A percentile compares a stretch with the other conserved stretches of the same genome.
phyloP scores from a whole-genome alignment of 495 filamentous ascomycete genomes.

The Aspergillus bridgeri region DNA sequence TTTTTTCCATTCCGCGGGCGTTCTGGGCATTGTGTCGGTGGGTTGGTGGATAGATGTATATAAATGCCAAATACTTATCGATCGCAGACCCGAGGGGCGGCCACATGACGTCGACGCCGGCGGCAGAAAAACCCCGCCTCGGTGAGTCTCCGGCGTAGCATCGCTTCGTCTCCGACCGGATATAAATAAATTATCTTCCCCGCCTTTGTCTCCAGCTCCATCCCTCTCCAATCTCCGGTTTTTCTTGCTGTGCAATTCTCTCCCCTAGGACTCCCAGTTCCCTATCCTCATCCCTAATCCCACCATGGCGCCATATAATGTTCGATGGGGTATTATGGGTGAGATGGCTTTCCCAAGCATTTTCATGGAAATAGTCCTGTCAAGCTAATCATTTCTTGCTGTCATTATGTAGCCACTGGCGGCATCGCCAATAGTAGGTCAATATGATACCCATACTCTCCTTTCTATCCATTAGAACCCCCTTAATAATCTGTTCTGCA shows the following conservation, averaged over 20 bases:
- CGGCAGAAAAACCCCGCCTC: background rate
- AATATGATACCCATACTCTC: background rate
- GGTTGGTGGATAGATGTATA: background rate
- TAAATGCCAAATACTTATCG: too few species aligned
- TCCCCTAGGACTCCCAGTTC: background rate
- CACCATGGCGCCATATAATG: constrained; percentile 52
- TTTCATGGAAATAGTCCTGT: background rate
- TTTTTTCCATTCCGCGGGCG: background rate
- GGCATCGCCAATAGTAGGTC: constrained; percentile 69
- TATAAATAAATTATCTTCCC: background rate
- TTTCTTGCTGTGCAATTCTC: constrained; percentile 3
- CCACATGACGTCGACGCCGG: background rate
- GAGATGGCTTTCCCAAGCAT: constrained; percentile 11
- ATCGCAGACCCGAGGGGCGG: background rate
- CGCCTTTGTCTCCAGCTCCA: background rate
- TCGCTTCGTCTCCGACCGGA: background rate
- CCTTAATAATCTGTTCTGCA: background rate
- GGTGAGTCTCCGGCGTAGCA: background rate
- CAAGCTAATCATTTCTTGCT: background rate
- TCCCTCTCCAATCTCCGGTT: background rate
- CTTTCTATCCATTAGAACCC: constrained; percentile 8
- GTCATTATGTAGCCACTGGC: constrained; percentile 59
- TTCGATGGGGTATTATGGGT: constrained; percentile 79
- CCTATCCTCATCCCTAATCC: background rate
- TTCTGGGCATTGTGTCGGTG: background rate